Conservation (phyloP, 176 grass and related monocot genomes). For the Avena insularis region DNA sequence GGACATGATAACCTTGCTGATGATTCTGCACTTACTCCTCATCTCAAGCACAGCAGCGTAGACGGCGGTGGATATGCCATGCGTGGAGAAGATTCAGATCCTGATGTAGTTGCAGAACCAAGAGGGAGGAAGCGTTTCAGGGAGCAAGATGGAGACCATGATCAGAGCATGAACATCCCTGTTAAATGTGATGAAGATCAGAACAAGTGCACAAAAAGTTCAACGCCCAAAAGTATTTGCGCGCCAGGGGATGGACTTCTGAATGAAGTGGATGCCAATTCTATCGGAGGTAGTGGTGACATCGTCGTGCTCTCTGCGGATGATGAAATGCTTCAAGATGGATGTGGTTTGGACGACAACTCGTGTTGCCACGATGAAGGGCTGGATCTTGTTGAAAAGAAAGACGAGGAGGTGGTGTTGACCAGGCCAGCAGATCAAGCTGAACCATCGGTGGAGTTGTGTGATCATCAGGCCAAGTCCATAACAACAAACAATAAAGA, state of each 20-base stretch:
- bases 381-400: not conserved
- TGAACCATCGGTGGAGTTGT: not conserved
- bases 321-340: not conserved
- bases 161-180: not conserved
- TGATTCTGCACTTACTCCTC: not conserved
- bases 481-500: not conserved
- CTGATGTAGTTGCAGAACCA: not conserved
- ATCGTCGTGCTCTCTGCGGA: not conserved
- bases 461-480: not conserved
- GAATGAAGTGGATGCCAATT: not conserved
- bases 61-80: not conserved
- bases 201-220: not conserved
- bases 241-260: not conserved
- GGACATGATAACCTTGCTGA: not conserved
- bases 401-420: not conserved
- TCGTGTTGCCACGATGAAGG: not conserved
- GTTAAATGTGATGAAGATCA: not conserved
- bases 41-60: not conserved
- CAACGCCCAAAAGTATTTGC: not conserved
- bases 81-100: not conserved
- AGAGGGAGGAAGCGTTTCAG: not conserved
- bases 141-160: not conserved
- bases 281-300: not conserved
- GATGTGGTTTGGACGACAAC: not conserved
- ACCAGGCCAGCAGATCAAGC: not conserved